Evolutionary conservation across 2,329 filamentous ascomycete species (phyloP), one percentile per base, ranked within the genome.

Genomic region (Paraphaeosphaeria sporulosa): DNA sequence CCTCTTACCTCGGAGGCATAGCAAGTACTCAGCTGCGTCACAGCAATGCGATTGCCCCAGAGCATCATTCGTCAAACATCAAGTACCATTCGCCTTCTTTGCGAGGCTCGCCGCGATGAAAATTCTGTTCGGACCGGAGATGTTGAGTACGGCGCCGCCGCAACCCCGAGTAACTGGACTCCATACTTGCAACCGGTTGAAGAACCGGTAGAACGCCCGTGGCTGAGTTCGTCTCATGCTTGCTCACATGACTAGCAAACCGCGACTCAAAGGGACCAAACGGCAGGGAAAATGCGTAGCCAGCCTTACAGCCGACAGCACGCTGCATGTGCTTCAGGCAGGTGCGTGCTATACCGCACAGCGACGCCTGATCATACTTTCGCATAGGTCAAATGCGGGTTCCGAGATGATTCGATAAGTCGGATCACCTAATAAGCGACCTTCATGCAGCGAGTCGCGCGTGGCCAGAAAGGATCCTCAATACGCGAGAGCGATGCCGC

Each of bases 291-390:
- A 19, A 23, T 23, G 19, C 10, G 19, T 44, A 21, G 10, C 10
- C 19, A 12, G 19, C 4, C 42, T 12, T 21, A 23, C 19, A n/a
- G 10, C 42, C 42, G 13, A n/a, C 30, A 42, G 13, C 21, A 8
- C 23, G 34, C 42, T 59, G 60, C 62, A 62, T 34, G 59, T 36
- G 30, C 36, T 53, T 53, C 49, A 10, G 56, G 56, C 34, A 57
- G 49, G 58, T 42, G 32, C 51, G 52, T 59, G 56, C 34, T 30
- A 19, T n/a, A 53, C 51, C 30, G 23, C 38, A 40, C 36, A 32
- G 13, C 19, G 19, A 21, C 9, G 42, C 10, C 42, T 15, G 34
- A n/a, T 40, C 1, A 32, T 44, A 19, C 12, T 25, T 25, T 30
- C 44, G 27, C 19, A 23, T 10, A 12, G 13, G 9, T 47, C 44